Percentiles rank a stretch among this genome's conserved stretches.
phyloP scores from a whole-genome alignment of 208 protist species.

The Trypanosoma mega region DNA sequence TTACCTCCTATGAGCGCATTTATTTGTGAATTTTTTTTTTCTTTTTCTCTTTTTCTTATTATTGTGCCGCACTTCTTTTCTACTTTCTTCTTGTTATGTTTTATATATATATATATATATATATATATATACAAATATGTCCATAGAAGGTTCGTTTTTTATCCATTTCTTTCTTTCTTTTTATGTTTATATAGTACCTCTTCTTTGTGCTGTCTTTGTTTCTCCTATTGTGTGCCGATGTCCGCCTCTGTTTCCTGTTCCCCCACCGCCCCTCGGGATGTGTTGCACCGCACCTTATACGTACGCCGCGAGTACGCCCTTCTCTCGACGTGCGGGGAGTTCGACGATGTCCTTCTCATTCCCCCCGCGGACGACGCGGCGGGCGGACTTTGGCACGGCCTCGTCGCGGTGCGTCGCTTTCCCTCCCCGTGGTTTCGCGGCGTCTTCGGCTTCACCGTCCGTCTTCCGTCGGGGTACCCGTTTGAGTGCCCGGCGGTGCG shows the following conservation, averaged over 20 bases:
- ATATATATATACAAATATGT: slow-evolving; percentile 12
- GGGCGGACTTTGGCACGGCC: slow-evolving; percentile 32
- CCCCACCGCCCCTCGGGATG: slow-evolving; percentile 24
- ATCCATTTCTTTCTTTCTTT: not conserved
- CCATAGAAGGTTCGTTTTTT: slow-evolving; percentile 8
- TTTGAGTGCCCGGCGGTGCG: slow-evolving; percentile 62
- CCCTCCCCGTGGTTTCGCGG: slow-evolving; percentile 70
- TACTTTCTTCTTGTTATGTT: too few species aligned
- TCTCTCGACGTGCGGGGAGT: slow-evolving; percentile 20
- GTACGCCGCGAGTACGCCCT: slow-evolving; percentile 53
- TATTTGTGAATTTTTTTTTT: too few species aligned
- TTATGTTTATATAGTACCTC: slow-evolving; percentile 6
- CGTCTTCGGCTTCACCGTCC: slow-evolving; percentile 56
- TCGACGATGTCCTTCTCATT: slow-evolving; percentile 32
- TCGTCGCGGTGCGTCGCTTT: slow-evolving; percentile 39
- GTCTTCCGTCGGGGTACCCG: slow-evolving; percentile 60
- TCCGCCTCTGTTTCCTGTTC: not conserved
- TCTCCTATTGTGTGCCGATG: slow-evolving; percentile 2
- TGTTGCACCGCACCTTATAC: slow-evolving; percentile 57
- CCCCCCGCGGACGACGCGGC: slow-evolving; percentile 21
- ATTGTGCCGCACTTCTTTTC: too few species aligned
- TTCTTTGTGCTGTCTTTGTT: slow-evolving; percentile 20
- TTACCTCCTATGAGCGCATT: too few species aligned
- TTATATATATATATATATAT: slow-evolving; percentile 1
- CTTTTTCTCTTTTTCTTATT: too few species aligned